Conservation (phyloP, 2,329 filamentous ascomycete genomes). For the Botrytis deweyae region DNA sequence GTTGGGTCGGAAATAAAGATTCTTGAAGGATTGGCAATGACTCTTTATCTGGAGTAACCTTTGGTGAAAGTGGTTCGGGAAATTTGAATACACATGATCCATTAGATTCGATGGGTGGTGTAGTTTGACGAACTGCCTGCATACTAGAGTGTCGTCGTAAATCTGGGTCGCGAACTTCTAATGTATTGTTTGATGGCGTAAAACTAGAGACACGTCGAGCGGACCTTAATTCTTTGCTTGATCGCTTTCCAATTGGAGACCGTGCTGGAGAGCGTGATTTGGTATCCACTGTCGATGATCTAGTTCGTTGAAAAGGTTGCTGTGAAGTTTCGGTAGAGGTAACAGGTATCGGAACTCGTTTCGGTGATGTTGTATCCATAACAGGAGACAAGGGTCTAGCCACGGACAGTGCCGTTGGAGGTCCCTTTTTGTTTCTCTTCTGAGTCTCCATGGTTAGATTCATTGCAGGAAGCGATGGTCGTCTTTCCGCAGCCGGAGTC, state of each 20-base stretch:
- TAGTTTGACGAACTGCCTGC: constrained; percentile 4
- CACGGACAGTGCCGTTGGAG: constrained; percentile 25
- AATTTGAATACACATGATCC: constrained; percentile 11
- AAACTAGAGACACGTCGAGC: constrained; percentile 29
- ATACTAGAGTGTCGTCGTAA: constrained; percentile 27
- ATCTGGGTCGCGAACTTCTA: constrained; percentile 22
- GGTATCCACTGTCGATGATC: constrained; percentile 22
- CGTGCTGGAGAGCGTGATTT: constrained; percentile 23
- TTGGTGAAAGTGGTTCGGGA: constrained; percentile 1
- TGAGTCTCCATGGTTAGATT: constrained; percentile 22
- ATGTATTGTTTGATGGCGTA: constrained; percentile 24
- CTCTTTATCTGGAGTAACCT: constrained; percentile 3
- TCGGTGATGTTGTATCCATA: constrained; percentile 27
- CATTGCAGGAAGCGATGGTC: constrained; percentile 17
- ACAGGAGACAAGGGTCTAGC: constrained; percentile 28
- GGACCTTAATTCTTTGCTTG: constrained; percentile 12
- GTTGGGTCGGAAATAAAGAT: background rate
- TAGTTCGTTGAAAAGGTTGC: constrained; percentile 21
- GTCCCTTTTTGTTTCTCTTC: constrained; percentile 26
- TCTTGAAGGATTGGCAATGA: constrained; percentile 10
- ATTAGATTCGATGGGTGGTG: constrained; percentile 15
- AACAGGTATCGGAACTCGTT: constrained; percentile 17
- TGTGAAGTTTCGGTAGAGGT: constrained; percentile 24
- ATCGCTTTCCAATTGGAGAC: background rate
- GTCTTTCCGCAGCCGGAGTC: constrained; percentile 16